Conservation (phyloP, 768 basidiomycete genomes). For the Nidula microcarpa region DNA sequence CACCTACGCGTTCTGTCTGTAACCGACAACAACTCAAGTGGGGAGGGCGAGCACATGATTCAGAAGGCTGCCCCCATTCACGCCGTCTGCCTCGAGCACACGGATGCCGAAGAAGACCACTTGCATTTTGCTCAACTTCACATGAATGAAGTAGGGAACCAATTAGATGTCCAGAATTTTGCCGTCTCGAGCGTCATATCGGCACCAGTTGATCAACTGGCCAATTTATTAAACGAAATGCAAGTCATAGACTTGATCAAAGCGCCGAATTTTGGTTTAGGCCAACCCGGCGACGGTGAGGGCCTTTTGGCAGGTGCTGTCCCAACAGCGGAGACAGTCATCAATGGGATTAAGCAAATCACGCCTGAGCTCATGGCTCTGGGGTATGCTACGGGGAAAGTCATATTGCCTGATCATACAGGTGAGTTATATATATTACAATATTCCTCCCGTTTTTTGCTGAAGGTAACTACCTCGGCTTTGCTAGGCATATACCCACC, state of each 20-base stretch:
- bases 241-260: conserved; percentile 58
- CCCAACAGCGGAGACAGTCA: conserved; percentile 70
- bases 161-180: background rate
- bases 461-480: background rate
- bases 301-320: conserved; percentile 74
- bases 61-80: conserved; percentile 51
- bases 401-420: conserved; percentile 63
- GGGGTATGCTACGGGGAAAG: conserved; percentile 71
- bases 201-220: conserved; percentile 48
- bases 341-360: conserved; percentile 64
- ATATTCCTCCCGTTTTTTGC: background rate
- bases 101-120: conserved; percentile 60
- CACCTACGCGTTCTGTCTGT: conserved; percentile 64
- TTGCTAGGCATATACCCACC: conserved; percentile 64
- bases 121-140: conserved; percentile 54
- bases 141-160: background rate
- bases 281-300: conserved; percentile 63
- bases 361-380: conserved; percentile 77
- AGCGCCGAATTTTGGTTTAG: conserved; percentile 65
- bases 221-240: conserved; percentile 53
- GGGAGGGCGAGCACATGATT: conserved; percentile 3
- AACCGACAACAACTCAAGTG: conserved; percentile 16
- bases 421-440: conserved; percentile 29
- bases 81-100: conserved; percentile 67
- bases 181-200: conserved; percentile 36